These are phyloP conservation scores for Jamesozyma lodderae DNA, from an alignment of 805 yeast genomes.

Conservation along the genomic window DNA sequence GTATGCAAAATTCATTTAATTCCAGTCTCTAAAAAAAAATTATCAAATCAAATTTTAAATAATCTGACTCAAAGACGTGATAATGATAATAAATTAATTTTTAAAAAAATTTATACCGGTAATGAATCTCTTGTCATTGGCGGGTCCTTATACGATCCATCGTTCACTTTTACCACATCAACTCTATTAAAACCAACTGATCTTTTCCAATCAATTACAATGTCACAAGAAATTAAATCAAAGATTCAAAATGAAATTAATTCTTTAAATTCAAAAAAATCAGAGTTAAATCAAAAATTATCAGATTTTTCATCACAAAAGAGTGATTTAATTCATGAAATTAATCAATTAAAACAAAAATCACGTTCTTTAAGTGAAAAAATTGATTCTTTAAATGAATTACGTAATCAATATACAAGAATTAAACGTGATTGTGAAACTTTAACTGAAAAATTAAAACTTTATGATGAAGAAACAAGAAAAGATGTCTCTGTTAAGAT, in stretches of 20 bases:
- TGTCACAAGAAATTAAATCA: constrained; percentile 19
- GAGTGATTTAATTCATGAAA: constrained; percentile 7
- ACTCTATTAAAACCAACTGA: constrained; percentile 36
- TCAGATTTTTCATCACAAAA: constrained; percentile 10
- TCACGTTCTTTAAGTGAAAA: neutral
- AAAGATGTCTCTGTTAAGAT: constrained; percentile 37
- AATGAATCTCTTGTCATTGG: constrained; percentile 41
- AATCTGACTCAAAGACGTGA: constrained; percentile 29
- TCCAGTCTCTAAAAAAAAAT: constrained; percentile 50
- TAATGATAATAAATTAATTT: constrained; percentile 35
- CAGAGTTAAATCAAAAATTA: constrained; percentile 8
- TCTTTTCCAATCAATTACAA: constrained; percentile 19
- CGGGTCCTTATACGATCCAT: constrained; percentile 54
- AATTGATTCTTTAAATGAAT: constrained; percentile 12
- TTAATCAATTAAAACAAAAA: constrained; percentile 10
- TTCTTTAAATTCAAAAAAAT: constrained; percentile 6
- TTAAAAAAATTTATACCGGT: constrained; percentile 54
- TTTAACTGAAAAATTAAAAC: constrained; percentile 27
- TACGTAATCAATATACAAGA: constrained; percentile 16
- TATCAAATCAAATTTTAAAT: constrained; percentile 35
- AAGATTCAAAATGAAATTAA: constrained; percentile 13
- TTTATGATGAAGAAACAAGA: constrained; percentile 32
- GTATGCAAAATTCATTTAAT: constrained; percentile 41
- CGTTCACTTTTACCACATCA: neutral
- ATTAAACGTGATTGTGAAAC: constrained; percentile 22